Evolutionary conservation across 2,329 filamentous ascomycete species (phyloP).

Genomic region (Truncatella angustata): DNA sequence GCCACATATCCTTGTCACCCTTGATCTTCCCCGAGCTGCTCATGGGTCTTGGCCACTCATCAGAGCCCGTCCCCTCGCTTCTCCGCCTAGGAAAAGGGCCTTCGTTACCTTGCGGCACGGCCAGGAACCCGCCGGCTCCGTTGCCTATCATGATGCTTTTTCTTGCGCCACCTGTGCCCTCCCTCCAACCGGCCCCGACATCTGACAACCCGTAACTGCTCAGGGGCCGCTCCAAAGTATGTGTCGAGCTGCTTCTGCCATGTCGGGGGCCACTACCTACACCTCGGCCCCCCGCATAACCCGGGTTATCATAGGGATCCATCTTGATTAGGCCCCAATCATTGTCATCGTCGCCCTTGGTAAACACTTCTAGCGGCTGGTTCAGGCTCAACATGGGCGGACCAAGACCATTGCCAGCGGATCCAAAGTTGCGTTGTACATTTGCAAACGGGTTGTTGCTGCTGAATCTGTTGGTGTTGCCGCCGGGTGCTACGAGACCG

Average conservation of each 20-base stretch:
- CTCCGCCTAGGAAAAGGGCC: conserved; percentile 15
- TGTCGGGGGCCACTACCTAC: conserved; percentile 20
- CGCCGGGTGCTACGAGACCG: conserved; percentile 13
- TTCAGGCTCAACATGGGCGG: conserved; percentile 34
- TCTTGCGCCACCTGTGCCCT: conserved; percentile 46
- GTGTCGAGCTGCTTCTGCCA: conserved; percentile 24
- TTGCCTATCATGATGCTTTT: conserved; percentile 54
- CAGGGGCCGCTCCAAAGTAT: conserved; percentile 38
- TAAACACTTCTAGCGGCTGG: conserved; percentile 58
- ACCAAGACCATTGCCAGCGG: conserved; percentile 29
- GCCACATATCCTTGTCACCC: conserved; percentile 42
- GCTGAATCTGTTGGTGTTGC: conserved; percentile 44
- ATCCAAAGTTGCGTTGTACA: conserved; percentile 19
- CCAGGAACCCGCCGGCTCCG: conserved; percentile 50
- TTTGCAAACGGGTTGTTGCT: conserved; percentile 58
- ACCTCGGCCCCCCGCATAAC: conserved; percentile 15
- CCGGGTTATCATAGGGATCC: conserved; percentile 26
- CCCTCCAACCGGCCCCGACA: conserved; percentile 46
- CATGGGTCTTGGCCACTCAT: conserved; percentile 40
- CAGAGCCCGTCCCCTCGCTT: conserved; percentile 24
- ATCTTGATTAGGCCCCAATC: conserved; percentile 59
- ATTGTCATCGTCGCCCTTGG: conserved; percentile 56
- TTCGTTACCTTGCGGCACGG: conserved; percentile 40
- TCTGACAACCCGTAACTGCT: conserved; percentile 60
- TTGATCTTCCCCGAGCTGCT: conserved; percentile 43